Conservation (phyloP, 129 eudicot genomes). For the Calendula officinalis region DNA sequence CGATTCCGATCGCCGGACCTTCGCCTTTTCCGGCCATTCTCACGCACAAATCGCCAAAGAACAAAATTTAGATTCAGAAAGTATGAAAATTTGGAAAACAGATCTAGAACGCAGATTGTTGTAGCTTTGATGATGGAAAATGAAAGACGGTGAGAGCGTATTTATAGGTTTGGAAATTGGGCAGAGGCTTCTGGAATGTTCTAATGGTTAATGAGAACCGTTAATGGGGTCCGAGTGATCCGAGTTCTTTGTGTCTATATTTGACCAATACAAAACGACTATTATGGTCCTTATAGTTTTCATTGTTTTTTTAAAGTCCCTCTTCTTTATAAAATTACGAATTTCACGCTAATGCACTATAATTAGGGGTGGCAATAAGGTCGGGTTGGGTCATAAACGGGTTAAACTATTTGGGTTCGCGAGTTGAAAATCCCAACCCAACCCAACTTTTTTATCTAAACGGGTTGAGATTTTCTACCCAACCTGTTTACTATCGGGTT, state of each 20-base stretch:
- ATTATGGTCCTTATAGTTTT: neutral
- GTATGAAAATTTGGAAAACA: neutral
- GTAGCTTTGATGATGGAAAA: neutral
- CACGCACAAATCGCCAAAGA: neutral
- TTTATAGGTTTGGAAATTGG: slow-evolving; percentile 20
- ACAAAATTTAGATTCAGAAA: neutral
- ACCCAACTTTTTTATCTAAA: too few species aligned
- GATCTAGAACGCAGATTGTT: neutral
- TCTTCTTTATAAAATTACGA: neutral
- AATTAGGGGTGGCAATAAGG: too few species aligned
- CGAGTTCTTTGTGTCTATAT: slow-evolving; percentile 12
- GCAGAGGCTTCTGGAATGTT: slow-evolving; percentile 16
- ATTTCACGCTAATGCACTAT: neutral
- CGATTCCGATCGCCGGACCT: slow-evolving; percentile 62
- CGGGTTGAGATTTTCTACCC: too few species aligned
- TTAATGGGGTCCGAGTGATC: slow-evolving; percentile 7
- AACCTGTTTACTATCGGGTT: too few species aligned
- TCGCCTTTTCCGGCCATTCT: slow-evolving; percentile 53
- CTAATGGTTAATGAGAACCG: neutral
- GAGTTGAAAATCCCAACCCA: too few species aligned
- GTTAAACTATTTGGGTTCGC: too few species aligned
- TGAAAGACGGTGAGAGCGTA: neutral
- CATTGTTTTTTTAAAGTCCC: neutral
- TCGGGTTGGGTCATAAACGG: too few species aligned
- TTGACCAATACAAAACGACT: slow-evolving; percentile 13